phyloP scores from a whole-genome alignment of 495 filamentous ascomycete species.

The Paragyromitra xinjiangensis region DNA sequence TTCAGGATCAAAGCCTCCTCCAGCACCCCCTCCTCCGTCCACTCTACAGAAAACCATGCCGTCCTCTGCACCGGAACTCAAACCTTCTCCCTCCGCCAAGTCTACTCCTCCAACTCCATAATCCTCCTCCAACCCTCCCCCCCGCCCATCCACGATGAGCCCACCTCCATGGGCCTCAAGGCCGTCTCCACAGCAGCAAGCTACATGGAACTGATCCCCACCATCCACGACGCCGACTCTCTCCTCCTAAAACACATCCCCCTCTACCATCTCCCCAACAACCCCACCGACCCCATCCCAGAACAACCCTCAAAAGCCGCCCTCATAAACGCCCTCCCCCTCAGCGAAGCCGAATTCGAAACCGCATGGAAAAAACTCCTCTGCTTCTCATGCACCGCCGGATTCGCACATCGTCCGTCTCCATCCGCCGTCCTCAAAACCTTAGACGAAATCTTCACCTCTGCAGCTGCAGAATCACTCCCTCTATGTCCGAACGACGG shows the following conservation, averaged over 20 bases:
- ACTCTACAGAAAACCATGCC: constrained; percentile 59
- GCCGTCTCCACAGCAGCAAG: constrained; percentile 42
- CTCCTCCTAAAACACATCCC: constrained; percentile 38
- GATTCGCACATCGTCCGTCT: constrained; percentile 61
- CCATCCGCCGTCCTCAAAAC: constrained; percentile 60
- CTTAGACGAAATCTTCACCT: constrained; percentile 63
- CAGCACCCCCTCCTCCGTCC: constrained; percentile 42
- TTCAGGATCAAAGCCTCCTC: constrained; percentile 70
- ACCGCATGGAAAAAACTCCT: constrained; percentile 63
- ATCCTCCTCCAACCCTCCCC: constrained; percentile 67
- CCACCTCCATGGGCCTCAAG: constrained; percentile 24
- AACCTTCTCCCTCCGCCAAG: constrained; percentile 74
- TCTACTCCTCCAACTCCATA: constrained; percentile 76
- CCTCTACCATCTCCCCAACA: constrained; percentile 20
- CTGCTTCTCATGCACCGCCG: constrained; percentile 60
- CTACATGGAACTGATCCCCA: constrained; percentile 51
- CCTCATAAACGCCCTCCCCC: constrained; percentile 62
- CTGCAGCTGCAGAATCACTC: constrained; percentile 59
- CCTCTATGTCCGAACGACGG: constrained; percentile 51
- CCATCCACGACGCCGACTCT: constrained; percentile 19
- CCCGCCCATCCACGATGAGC: neutral
- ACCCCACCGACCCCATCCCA: neutral
- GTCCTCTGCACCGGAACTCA: constrained; percentile 61
- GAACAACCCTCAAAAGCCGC: constrained; percentile 7
- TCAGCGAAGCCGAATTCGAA: constrained; percentile 62